phyloP scores from a whole-genome alignment of 345 rosid genomes.

The Boechera stricta region DNA sequence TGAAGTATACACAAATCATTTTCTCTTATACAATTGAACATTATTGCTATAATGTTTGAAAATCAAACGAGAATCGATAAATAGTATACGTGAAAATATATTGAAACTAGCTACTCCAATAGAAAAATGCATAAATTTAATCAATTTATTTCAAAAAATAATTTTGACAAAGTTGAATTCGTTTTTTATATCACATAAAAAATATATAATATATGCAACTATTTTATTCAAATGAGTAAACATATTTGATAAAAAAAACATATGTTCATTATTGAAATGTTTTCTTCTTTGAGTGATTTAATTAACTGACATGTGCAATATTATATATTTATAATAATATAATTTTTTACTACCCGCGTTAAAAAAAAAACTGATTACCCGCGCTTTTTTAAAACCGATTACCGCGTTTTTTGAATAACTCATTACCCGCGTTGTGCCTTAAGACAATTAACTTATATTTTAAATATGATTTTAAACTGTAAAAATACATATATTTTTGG shows the following conservation, averaged over 20 bases:
- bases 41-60: neutral
- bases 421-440: neutral
- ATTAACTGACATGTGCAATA: neutral
- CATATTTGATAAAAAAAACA: neutral
- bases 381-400: neutral
- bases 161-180: neutral
- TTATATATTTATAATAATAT: neutral
- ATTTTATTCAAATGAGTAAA: neutral
- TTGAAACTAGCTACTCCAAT: too few relatives aligned
- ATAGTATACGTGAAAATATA: neutral
- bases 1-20: neutral
- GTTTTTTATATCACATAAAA: neutral
- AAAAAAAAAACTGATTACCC: neutral
- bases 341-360: too few relatives aligned
- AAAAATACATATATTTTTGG: neutral
- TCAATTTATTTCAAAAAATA: neutral
- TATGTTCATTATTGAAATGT: neutral
- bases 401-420: neutral
- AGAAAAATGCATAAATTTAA: too few relatives aligned
- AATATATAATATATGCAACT: neutral
- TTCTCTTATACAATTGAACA: neutral
- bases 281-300: neutral
- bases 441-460: neutral
- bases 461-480: neutral
- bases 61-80: neutral